phyloP scores from a whole-genome alignment of 805 yeast species.

The Nakazawaea populi region DNA sequence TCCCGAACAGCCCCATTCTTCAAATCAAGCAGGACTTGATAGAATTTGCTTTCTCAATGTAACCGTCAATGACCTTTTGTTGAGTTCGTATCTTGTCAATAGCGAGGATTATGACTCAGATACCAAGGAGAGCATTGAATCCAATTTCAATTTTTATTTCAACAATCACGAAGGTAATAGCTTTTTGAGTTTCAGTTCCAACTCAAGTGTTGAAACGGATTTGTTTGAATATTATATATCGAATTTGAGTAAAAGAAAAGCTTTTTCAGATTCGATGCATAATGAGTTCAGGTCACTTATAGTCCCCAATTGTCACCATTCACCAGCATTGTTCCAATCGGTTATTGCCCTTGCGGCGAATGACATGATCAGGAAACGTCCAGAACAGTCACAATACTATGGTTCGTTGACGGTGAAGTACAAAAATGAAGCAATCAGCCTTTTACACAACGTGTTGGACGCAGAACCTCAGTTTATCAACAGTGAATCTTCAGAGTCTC shows the following conservation, averaged over 20 bases:
- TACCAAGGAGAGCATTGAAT: not conserved
- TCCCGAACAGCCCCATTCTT: not conserved
- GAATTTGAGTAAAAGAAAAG: conserved; percentile 7
- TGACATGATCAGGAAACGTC: conserved; percentile 9
- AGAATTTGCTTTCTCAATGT: not conserved
- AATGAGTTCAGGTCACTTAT: conserved; percentile 8
- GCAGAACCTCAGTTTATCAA: conserved; percentile 14
- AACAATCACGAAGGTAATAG: not conserved
- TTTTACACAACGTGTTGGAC: conserved; percentile 22
- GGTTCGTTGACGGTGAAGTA: conserved; percentile 12
- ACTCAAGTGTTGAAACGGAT: conserved; percentile 8
- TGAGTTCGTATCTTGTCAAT: not conserved
- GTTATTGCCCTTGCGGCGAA: conserved; percentile 9
- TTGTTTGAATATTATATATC: conserved; percentile 11
- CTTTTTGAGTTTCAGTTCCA: conserved; percentile 8
- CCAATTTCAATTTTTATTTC: not conserved
- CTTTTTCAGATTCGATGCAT: conserved; percentile 5
- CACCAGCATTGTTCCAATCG: conserved; percentile 9
- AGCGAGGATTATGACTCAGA: not conserved
- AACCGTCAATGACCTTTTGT: not conserved
- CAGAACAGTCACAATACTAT: conserved; percentile 6
- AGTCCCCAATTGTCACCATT: conserved; percentile 8
- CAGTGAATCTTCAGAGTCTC: conserved; percentile 12
- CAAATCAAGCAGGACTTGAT: not conserved
- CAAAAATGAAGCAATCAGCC: conserved; percentile 24